Percentiles rank a stretch among this genome's conserved stretches.
Conservation (phyloP, 257 asterid genomes). For the Galeopsis tetrahit region DNA sequence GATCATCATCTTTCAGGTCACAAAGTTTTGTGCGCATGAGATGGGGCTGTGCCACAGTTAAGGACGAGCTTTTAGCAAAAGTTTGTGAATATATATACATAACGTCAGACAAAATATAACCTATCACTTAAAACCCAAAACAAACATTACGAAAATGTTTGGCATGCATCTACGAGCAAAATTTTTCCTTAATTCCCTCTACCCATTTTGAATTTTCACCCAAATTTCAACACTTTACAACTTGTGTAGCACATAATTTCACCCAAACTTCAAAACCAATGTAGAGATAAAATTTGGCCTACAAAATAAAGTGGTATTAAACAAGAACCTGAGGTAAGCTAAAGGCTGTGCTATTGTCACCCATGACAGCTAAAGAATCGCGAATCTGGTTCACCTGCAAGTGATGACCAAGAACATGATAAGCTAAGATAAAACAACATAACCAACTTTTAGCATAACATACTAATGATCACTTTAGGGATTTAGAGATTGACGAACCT, state of each 20-base stretch:
- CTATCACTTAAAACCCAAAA: no score
- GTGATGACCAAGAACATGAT: slow-evolving; percentile 9
- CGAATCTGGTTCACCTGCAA: slow-evolving; percentile 96
- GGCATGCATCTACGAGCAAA: background rate
- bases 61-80: slow-evolving; percentile 30
- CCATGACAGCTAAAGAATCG: slow-evolving; percentile 94
- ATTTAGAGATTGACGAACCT: slow-evolving; percentile 48
- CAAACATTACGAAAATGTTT: background rate
- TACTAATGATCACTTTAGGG: slow-evolving; percentile 5
- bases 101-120: background rate
- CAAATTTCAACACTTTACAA: no score
- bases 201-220: background rate
- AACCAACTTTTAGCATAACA: slow-evolving; percentile 25
- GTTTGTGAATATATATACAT: slow-evolving; percentile 14
- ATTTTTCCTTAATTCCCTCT: background rate
- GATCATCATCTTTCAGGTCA: slow-evolving; percentile 86
- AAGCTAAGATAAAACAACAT: slow-evolving; percentile 6
- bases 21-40: slow-evolving; percentile 94
- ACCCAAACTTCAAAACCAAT: background rate
- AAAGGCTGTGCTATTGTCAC: slow-evolving; percentile 93
- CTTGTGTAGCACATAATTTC: no score
- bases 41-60: slow-evolving; percentile 78
- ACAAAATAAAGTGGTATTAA: slow-evolving; percentile 3
- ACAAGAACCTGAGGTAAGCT: slow-evolving; percentile 90
- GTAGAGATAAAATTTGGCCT: slow-evolving; percentile 3